Evolutionary conservation across 192 early-diverging fungal species (phyloP), one percentile per base, ranked within the genome.

Genomic region (Gigaspora rosea): DNA sequence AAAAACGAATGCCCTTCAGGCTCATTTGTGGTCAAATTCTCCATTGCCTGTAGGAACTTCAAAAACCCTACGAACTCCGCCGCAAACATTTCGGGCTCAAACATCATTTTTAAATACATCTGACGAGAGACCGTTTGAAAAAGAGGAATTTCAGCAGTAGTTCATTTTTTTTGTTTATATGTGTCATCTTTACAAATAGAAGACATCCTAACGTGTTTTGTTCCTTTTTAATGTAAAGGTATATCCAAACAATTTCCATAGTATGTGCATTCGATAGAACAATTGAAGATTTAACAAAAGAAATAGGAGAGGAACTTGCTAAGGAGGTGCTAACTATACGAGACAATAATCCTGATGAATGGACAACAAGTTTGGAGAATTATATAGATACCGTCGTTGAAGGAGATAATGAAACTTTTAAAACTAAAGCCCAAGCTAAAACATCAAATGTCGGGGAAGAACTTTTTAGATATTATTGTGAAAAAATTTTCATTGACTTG

Each of bases 401-500:
- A 41, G 69, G 22, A 49, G 73, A 6, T 11, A 36, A 36, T 0
- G 56, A 78, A 11, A 61, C 0, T 71, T 77, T 46, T 13, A 13
- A 71, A 71, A 61, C 1, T 58, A 62, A 69, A 33, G 58, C 33
- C 27, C 77, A 72, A 35, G 32, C 2, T 52, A 77, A 69, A 77
- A 0, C 22, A n/a, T 59, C 32, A 22, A 65, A 70, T 22, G 50
- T 36, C 70, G 76, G 15, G 18, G 1, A 73, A 11, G 11, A 70
- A 22, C 33, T 41, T 54, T 78, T 78, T 51, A 0, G 56, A 61
- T 18, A 72, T 7, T 78, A 78, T 73, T 78, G 68, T 49, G 56
- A 78, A 54, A 73, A 78, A 71, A n/a, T 63, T 71, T 22, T 78
- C 18, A 57, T 63, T 63, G 77, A 78, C 36, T 78, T 78, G 77